These are phyloP conservation scores for Leptographium galeiforme DNA, from an alignment of 2,329 filamentous ascomycete genomes.

Conservation along the genomic window DNA sequence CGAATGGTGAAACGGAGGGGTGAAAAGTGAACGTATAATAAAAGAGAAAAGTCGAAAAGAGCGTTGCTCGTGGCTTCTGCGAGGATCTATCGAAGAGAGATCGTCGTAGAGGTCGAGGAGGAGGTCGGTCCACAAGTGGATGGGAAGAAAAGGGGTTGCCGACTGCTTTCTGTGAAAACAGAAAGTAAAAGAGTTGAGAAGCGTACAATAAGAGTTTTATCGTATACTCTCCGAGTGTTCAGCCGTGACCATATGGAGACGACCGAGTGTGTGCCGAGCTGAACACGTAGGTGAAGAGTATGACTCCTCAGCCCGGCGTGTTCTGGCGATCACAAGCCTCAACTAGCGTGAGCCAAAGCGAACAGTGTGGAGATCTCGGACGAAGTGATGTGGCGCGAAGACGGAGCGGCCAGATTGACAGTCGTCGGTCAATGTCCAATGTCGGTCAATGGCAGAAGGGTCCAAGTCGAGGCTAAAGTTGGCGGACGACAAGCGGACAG, in stretches of 20 bases:
- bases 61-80: not conserved
- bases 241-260: constrained; percentile 26
- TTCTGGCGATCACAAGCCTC: constrained; percentile 13
- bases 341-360: not conserved
- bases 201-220: constrained; percentile 13
- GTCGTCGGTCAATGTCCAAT: not conserved
- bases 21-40: not conserved
- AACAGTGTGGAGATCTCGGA: not conserved
- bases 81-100: not conserved
- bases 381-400: not conserved
- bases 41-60: constrained; percentile 1
- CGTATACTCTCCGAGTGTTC: constrained; percentile 2
- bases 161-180: not conserved
- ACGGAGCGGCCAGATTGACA: not conserved
- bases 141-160: not conserved
- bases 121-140: not conserved
- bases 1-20: not conserved
- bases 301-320: constrained; percentile 31
- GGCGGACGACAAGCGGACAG: not conserved
- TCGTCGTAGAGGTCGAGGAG: not conserved
- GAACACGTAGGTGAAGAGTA: constrained; percentile 30
- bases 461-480: not conserved
- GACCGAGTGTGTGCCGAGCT: constrained; percentile 17
- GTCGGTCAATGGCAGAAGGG: not conserved
- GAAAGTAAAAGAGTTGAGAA: not conserved